phyloP scores from a whole-genome alignment of 192 early-diverging fungal species.

The Rhizoclosmatium globosum region DNA sequence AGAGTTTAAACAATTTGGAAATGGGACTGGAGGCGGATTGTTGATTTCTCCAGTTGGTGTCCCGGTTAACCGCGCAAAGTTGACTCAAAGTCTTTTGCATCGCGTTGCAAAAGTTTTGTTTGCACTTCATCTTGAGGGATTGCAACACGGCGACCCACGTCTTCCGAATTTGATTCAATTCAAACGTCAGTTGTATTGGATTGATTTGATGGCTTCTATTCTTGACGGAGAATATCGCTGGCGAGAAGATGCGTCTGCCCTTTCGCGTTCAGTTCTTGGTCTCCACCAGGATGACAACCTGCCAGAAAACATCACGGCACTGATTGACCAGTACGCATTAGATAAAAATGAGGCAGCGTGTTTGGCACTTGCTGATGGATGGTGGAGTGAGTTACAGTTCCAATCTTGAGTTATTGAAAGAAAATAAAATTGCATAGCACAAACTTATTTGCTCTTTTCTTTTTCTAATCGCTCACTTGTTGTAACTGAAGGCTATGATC shows the following conservation, averaged over 20 bases:
- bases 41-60: background rate
- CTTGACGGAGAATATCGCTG: background rate
- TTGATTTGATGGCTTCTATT: background rate
- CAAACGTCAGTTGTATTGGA: background rate
- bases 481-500: too few species aligned
- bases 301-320: background rate
- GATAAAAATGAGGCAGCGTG: background rate
- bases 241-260: background rate
- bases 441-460: too few species aligned
- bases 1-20: background rate
- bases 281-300: background rate
- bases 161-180: background rate
- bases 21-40: background rate
- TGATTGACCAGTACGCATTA: background rate
- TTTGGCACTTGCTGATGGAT: background rate
- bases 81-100: background rate
- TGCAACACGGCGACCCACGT: background rate
- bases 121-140: background rate
- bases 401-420: too few species aligned
- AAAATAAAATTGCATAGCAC: too few species aligned
- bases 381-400: background rate
- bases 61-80: background rate
- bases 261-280: background rate
- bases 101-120: background rate
- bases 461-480: too few species aligned